These are phyloP conservation scores for Rhizomucor miehei DNA, from an alignment of 371 early-diverging fungal species.

Conservation along the genomic window DNA sequence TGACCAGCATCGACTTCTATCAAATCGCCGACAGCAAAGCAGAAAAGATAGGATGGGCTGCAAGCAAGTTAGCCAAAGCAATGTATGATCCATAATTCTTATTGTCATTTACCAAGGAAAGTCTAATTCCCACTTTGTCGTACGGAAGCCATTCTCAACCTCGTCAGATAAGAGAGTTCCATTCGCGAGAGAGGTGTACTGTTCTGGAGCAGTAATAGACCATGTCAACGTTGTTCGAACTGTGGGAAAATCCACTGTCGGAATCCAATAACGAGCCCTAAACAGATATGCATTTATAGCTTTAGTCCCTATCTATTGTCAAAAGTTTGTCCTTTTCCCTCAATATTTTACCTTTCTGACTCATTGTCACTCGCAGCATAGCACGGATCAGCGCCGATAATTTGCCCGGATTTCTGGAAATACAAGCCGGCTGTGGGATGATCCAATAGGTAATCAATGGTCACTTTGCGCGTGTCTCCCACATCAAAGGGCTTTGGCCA, in stretches of 20 bases:
- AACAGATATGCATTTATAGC: constrained; percentile 3
- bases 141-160: constrained; percentile 23
- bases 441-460: constrained; percentile 34
- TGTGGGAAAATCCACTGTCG: constrained; percentile 56
- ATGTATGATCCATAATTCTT: not conserved
- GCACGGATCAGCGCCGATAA: constrained; percentile 3
- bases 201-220: constrained; percentile 40
- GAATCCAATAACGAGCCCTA: constrained; percentile 61
- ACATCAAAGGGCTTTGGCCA: constrained; percentile 41
- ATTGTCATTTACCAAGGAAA: constrained; percentile 27
- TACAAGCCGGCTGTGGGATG: constrained; percentile 41
- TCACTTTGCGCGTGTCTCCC: constrained; percentile 24
- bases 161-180: constrained; percentile 32
- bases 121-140: constrained; percentile 46
- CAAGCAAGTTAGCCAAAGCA: not conserved
- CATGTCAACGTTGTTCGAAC: constrained; percentile 50
- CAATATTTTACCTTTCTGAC: constrained; percentile 36
- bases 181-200: constrained; percentile 49
- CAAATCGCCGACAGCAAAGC: constrained; percentile 58
- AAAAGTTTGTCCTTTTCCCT: constrained; percentile 1
- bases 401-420: constrained; percentile 19
- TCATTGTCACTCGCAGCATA: constrained; percentile 37
- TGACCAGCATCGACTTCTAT: constrained; percentile 39
- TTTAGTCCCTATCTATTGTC: not conserved
- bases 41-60: constrained; percentile 43